Evolutionary conservation across 1,139 yeast species (phyloP).

Genomic region (Geotrichum siamense): DNA sequence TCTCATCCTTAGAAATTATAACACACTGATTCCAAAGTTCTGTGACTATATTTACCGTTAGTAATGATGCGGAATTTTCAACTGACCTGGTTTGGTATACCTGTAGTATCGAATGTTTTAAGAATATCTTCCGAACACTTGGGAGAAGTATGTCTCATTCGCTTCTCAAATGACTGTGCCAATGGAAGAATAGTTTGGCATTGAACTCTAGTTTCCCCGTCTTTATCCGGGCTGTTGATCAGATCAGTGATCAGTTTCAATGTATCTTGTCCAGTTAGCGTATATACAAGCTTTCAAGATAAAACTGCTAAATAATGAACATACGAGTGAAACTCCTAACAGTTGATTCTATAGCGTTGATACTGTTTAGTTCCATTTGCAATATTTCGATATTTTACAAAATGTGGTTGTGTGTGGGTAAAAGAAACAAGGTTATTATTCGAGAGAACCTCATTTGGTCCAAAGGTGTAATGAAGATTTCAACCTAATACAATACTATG

Average conservation of each 20-base stretch:
- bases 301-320: not conserved
- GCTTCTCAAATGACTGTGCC: slow-evolving; percentile 17
- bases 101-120: slow-evolving; percentile 13
- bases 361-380: not conserved
- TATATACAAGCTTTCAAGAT: not conserved
- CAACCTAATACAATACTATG: too few relatives aligned
- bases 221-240: slow-evolving; percentile 9
- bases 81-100: slow-evolving; percentile 2
- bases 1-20: slow-evolving; percentile 12
- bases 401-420: too few relatives aligned
- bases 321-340: slow-evolving; percentile 12
- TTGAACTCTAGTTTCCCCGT: slow-evolving; percentile 11
- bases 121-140: slow-evolving; percentile 4
- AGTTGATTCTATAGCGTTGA: slow-evolving; percentile 9
- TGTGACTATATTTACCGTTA: slow-evolving; percentile 2
- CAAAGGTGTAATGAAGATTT: too few relatives aligned
- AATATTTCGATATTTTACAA: too few relatives aligned
- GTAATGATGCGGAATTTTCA: not conserved
- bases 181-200: slow-evolving; percentile 18
- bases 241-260: slow-evolving; percentile 3
- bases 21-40: slow-evolving; percentile 16
- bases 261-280: slow-evolving; percentile 9
- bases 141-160: slow-evolving; percentile 8
- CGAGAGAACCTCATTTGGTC: too few relatives aligned
- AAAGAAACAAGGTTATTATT: too few relatives aligned